Percentiles rank a stretch among this genome's conserved stretches.
phyloP scores from a whole-genome alignment of 495 filamentous ascomycete genomes.

The Trichoderma gamsii region DNA sequence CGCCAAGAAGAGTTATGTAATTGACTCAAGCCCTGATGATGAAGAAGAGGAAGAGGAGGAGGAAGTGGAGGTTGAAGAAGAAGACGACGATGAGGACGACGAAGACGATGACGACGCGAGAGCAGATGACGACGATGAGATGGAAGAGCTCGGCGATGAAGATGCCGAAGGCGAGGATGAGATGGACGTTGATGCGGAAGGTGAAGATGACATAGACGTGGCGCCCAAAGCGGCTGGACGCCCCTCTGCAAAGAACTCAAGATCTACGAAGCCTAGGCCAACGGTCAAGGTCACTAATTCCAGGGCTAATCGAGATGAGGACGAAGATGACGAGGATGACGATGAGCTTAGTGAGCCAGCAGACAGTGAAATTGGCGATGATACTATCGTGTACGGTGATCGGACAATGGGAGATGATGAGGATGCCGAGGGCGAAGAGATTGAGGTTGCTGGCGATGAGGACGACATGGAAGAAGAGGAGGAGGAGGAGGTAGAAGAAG shows the following conservation, averaged over 20 bases:
- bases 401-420: conserved; percentile 41
- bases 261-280: conserved; percentile 21
- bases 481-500: conserved; percentile 46
- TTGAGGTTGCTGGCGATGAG: conserved; percentile 60
- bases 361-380: conserved; percentile 28
- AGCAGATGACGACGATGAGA: conserved; percentile 31
- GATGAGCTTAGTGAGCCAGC: conserved; percentile 50
- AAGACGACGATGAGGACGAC: conserved; percentile 35
- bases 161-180: conserved; percentile 40
- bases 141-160: conserved; percentile 28
- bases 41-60: conserved; percentile 44
- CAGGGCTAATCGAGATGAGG: conserved; percentile 25
- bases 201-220: conserved; percentile 27
- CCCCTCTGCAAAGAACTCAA: conserved; percentile 13
- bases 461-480: conserved; percentile 49
- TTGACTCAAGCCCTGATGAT: conserved; percentile 48
- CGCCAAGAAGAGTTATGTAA: conserved; percentile 62
- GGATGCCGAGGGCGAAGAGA: conserved; percentile 55
- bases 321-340: conserved; percentile 41
- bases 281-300: conserved; percentile 2
- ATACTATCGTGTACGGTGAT: conserved; percentile 26
- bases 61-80: conserved; percentile 35
- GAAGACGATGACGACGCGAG: conserved; percentile 24
- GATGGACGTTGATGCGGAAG: conserved; percentile 15
- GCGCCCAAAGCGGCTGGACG: background rate